phyloP scores from a whole-genome alignment of 2,329 filamentous ascomycete genomes.

The Dothistroma pini region DNA sequence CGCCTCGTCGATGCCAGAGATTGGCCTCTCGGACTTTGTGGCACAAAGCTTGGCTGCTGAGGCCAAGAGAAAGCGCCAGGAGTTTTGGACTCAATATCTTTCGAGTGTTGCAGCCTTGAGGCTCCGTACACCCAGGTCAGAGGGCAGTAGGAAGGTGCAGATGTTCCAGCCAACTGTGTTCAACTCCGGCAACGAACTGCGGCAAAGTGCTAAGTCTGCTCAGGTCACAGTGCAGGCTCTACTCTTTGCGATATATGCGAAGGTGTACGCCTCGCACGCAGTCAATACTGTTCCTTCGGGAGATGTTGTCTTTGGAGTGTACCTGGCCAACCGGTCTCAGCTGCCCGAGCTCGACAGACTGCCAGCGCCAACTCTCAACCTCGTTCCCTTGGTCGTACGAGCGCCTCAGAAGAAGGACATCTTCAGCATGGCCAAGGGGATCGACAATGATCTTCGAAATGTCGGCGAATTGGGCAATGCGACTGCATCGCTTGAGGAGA shows the following conservation, averaged over 20 bases:
- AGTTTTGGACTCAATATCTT: constrained; percentile 54
- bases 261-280: constrained; percentile 41
- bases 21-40: constrained; percentile 43
- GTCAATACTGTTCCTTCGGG: constrained; percentile 5
- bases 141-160: constrained; percentile 34
- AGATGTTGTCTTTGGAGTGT: constrained; percentile 68
- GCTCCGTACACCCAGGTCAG: constrained; percentile 18
- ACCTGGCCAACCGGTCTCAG: constrained; percentile 71
- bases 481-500: constrained; percentile 64
- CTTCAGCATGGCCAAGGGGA: constrained; percentile 51
- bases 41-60: constrained; percentile 28
- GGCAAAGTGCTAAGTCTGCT: constrained; percentile 42
- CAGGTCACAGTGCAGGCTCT: constrained; percentile 69
- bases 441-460: constrained; percentile 65
- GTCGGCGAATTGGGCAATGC: constrained; percentile 58
- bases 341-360: constrained; percentile 50
- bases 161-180: constrained; percentile 52
- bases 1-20: not conserved
- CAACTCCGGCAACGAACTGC: constrained; percentile 40
- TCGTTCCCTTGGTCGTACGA: constrained; percentile 66
- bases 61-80: constrained; percentile 28
- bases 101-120: constrained; percentile 18
- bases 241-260: constrained; percentile 69
- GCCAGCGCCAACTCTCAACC: constrained; percentile 69
- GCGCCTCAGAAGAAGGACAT: constrained; percentile 37